Evolutionary conservation across 1,284 basidiomycete species (phyloP), one percentile per base, ranked within the genome.

Genomic region (Rhodotorula glutinis): DNA sequence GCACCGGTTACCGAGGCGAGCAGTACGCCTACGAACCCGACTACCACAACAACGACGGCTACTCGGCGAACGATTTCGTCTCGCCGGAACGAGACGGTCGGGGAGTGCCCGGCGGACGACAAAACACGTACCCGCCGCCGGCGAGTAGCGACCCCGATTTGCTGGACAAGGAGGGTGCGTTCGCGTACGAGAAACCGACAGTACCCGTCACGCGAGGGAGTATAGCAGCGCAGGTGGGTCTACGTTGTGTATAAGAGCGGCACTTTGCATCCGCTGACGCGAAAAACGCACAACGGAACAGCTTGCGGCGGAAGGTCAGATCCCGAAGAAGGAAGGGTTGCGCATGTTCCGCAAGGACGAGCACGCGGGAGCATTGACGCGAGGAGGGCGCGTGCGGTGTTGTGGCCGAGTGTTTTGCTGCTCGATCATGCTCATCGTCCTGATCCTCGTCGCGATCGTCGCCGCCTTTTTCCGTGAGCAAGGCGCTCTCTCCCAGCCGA

Each of bases 321-420:
- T 77, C 53, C 76, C 76, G 4, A 76, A 77, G 62, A 77, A 77
- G 59, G 76, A 73, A 51, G 76, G 76, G 10, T 66, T 77, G n/a
- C 59, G 74, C 52, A 76, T 77, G 75, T 77, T 73, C 69, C 63
- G 76, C 51, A 70, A 67, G 16, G 76, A 77, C 58, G 76, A 77
- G 62, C 76, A 77, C 63, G 62, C 69, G 3, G 76, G 76, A 19
- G 73, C 74, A 7, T 69, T 77, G 33, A 73, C 71, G 1, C 56
- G 72, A 4, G 76, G 76, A 4, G 75, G 76, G 0, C 72, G 66
- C 51, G 63, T 69, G 1, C 60, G 72, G 44, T 73, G 67, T 29
- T 76, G 72, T 55, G 68, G 74, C 21, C 58, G 76, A 30, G 75
- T 76, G 57, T 74, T 73, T 57, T 74, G 74, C 65, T 77, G 76